Base-by-base conservation (phyloP, 805 yeast genomes). In the Ogataea naganishii region DNA sequence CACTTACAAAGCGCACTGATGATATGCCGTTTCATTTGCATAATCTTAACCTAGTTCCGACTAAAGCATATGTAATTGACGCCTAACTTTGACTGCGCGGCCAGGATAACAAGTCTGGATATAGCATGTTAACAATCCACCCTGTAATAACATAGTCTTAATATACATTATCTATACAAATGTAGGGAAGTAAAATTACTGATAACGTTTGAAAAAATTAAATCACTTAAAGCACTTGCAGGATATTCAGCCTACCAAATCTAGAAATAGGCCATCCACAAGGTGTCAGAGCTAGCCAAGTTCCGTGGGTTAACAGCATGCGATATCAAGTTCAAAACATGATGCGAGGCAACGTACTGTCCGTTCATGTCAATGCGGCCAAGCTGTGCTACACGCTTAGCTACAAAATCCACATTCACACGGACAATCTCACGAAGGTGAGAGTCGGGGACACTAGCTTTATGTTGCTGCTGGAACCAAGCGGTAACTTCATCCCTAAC, bases 241-340 rank as follows among this genome's bases (percentile, higher is more conserved):
- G n/a, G n/a, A n/a, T n/a, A n/a, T n/a, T n/a, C n/a, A n/a, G n/a
- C n/a, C n/a, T n/a, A n/a, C n/a, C n/a, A n/a, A 11, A 1, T n/a
- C 39, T 62, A 86, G 43, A 86, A 73, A 60, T 85, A 92, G 1
- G 98, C 92, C 95, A 92, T 84, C 86, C 95, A 92, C 40, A 83
- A 66, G 11, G 86, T 76, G 45, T 92, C 98, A 5, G 94, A 80
- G 32, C 84, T 75, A 11, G 97, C 96, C 43, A 92, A 61, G 46
- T 85, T 84, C 44, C 95, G 73, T 20, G 97, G 96, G 49, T 88
- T 89, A 11, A 88, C 96, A 6, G 98, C 97, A 47, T 84, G 86
- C 5, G 94, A 80, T 30, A 92, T 84, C 48, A 89, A 69, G 46
- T 92, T 96, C 41, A 92, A 67, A 20, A 86, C 82, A 37, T 83